Evolutionary conservation across 139 green algal species (phyloP), one percentile per base, ranked within the genome.

Genomic region (Chlamydomonas asymmetrica): DNA sequence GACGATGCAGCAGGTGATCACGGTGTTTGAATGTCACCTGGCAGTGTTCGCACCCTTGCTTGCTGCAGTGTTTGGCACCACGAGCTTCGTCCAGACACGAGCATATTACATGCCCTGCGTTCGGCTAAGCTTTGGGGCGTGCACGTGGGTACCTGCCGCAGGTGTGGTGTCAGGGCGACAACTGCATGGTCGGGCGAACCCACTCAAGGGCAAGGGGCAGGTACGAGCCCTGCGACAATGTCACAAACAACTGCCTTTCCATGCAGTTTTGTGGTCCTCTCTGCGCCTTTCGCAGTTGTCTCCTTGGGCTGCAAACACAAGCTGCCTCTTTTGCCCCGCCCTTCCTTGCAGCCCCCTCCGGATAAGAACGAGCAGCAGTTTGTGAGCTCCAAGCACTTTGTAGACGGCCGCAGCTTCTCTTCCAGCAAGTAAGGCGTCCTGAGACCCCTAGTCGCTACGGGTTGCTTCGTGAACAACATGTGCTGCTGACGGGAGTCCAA

Each of bases 141-240:
- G 29, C 31, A 66, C 31, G 7, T 22, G 23, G 9, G 29, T 54
- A 13, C 40, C 41, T 31, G 18, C 35, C 56, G 57, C 63, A 79
- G 73, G 73, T 2, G 32, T 79, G 3, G 27, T 71, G 23, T 38
- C 20, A n/a, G 56, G 67, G 23, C 38, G 22, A 27, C 60, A 40
- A 5, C 70, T 63, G 32, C 62, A 74, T 48, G 69, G 66, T 2
- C 78, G 78, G 10, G 71, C 5, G 29, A 83, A 63, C 18, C 78
- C 78, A 5, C 32, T 76, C 32, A 76, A 75, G 35, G 78, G 78
- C 32, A 76, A 74, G 29, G 78, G 78, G 40, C 20, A 34, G 1
- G 56, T 64, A 32, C 75, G 71, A 74, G 22, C 31, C 71, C 63
- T 64, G 67, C 43, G 62, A 77, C 59, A 48, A 69, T 45, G 31